phyloP scores from a whole-genome alignment of 2,329 filamentous ascomycete species.

The Nigrograna mackinnonii region DNA sequence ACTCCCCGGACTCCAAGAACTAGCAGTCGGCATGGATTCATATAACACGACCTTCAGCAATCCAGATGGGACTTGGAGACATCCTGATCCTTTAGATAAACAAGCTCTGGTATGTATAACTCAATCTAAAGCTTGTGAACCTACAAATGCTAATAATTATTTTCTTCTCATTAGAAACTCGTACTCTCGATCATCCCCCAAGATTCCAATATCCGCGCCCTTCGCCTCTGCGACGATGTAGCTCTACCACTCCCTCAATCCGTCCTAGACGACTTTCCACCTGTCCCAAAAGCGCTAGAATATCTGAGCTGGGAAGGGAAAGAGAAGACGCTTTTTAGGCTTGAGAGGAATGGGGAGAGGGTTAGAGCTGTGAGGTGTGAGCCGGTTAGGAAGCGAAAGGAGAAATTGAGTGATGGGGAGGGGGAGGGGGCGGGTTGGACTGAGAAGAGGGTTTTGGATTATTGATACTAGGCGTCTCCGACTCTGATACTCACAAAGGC shows the following conservation, averaged over 20 bases:
- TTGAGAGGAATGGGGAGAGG: constrained; percentile 4
- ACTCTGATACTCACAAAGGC: too few relatives aligned
- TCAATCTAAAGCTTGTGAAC: neutral
- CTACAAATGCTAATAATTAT: neutral
- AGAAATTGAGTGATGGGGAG: constrained; percentile 1
- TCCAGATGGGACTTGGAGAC: neutral
- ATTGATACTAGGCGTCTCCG: too few relatives aligned
- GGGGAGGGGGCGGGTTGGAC: constrained; percentile 4
- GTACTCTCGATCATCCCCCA: constrained; percentile 7
- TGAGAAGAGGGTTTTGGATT: constrained; percentile 11
- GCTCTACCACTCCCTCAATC: constrained; percentile 6
- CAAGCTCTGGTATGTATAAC: constrained; percentile 9
- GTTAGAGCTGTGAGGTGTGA: constrained; percentile 10
- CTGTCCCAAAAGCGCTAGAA: constrained; percentile 10
- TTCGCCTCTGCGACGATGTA: constrained; percentile 7
- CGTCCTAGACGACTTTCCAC: constrained; percentile 8
- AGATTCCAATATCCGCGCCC: constrained; percentile 5
- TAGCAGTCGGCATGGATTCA: constrained; percentile 6
- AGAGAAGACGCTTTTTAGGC: constrained; percentile 6
- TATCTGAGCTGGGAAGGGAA: constrained; percentile 14
- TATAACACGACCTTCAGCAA: neutral
- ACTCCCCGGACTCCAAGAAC: constrained; percentile 4
- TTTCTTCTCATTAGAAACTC: constrained; percentile 3
- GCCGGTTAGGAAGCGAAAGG: constrained; percentile 1
- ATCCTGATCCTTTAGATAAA: constrained; percentile 5